These are phyloP conservation scores for Apiotrichum montevideense DNA, from an alignment of 1,284 basidiomycete genomes.

Conservation along the genomic window DNA sequence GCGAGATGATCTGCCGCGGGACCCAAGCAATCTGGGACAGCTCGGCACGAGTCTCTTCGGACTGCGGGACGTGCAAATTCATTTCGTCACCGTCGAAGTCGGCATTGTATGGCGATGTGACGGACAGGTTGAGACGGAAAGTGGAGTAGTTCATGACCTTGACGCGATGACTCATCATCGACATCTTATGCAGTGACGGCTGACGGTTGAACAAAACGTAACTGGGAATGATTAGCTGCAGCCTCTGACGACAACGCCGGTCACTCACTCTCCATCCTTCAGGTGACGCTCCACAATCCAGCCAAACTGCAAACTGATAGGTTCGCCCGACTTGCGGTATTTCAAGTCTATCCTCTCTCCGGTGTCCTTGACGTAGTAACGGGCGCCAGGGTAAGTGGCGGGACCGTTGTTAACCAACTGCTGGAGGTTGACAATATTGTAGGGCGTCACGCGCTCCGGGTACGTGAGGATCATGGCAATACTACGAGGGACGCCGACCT, in stretches of 20 bases:
- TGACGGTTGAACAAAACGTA: slow-evolving; percentile 98
- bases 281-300: slow-evolving; percentile 99
- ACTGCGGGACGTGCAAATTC: slow-evolving; percentile 99
- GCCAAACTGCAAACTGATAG: slow-evolving; percentile 85
- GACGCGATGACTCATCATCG: slow-evolving; percentile 99
- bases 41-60: slow-evolving; percentile 98
- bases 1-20: slow-evolving; percentile 78
- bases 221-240: slow-evolving; percentile 48
- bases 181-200: slow-evolving; percentile 98
- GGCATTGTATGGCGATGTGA: slow-evolving; percentile 61
- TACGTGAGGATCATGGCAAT: slow-evolving; percentile 98
- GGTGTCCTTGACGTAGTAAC: slow-evolving; percentile 96
- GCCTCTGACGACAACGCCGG: not conserved
- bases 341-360: slow-evolving; percentile 96
- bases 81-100: slow-evolving; percentile 99
- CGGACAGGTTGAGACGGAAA: slow-evolving; percentile 50
- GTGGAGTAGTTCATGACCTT: slow-evolving; percentile 98
- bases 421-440: slow-evolving; percentile 92
- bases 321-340: slow-evolving; percentile 96
- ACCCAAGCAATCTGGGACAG: slow-evolving; percentile 98
- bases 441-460: slow-evolving; percentile 96
- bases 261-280: slow-evolving; percentile 88
- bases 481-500: slow-evolving; percentile 94
- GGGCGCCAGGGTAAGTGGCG: slow-evolving; percentile 88
- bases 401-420: slow-evolving; percentile 98